Percentiles rank a stretch among this genome's conserved stretches.
Conservation (phyloP, 2,329 filamentous ascomycete genomes). For the Taxawa tesnikishii region DNA sequence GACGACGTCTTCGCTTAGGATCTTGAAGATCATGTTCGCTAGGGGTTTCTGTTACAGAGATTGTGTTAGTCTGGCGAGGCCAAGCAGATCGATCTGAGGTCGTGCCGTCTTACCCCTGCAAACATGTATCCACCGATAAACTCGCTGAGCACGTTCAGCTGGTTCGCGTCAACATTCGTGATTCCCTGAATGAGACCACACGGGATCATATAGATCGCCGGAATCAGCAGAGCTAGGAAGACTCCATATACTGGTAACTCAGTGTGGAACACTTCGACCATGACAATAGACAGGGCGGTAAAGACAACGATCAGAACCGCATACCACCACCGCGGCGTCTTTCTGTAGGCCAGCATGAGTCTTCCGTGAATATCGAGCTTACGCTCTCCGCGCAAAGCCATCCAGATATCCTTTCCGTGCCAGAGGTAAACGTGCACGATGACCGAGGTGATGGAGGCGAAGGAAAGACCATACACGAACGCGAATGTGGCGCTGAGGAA, state of each 20-base stretch:
- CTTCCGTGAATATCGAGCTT: slow-evolving; percentile 48
- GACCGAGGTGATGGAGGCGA: slow-evolving; percentile 23
- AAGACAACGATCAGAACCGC: slow-evolving; percentile 12
- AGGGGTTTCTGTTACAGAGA: no score
- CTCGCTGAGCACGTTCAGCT: slow-evolving; percentile 14
- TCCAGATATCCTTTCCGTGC: slow-evolving; percentile 23
- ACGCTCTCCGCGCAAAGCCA: slow-evolving; percentile 12
- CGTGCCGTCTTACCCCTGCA: no score
- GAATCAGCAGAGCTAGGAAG: slow-evolving; percentile 64
- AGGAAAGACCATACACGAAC: slow-evolving; percentile 24
- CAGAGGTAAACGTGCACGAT: slow-evolving; percentile 23
- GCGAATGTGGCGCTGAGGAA: slow-evolving; percentile 25
- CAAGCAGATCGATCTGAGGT: no score
- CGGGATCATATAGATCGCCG: slow-evolving; percentile 72
- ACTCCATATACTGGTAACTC: slow-evolving; percentile 67
- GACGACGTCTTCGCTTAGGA: slow-evolving; percentile 56
- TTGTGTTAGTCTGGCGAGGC: no score
- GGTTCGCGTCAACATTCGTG: slow-evolving; percentile 34
- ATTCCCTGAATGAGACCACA: slow-evolving; percentile 91
- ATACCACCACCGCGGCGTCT: slow-evolving; percentile 65
- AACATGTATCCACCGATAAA: slow-evolving; percentile 71
- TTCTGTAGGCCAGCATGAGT: slow-evolving; percentile 70
- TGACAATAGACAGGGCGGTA: slow-evolving; percentile 14
- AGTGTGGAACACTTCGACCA: slow-evolving; percentile 15
- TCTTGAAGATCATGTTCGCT: slow-evolving; percentile 89